A percentile compares a stretch with the other conserved stretches of the same genome.
phyloP scores from a whole-genome alignment of 2,329 filamentous ascomycete genomes.

The Geosmithia morbida region DNA sequence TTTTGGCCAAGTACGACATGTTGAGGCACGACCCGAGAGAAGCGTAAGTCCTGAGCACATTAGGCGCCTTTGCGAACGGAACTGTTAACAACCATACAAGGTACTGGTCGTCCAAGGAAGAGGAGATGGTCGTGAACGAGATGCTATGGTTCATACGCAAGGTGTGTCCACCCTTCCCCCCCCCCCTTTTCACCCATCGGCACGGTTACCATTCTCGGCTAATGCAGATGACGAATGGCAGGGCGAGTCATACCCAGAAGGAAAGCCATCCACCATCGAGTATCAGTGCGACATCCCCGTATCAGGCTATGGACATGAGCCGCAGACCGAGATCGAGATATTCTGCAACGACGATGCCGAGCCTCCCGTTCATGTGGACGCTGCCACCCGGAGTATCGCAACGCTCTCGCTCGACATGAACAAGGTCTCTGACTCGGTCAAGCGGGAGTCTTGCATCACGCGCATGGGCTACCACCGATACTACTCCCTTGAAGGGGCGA shows the following conservation, averaged over 20 bases:
- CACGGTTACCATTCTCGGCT: background rate
- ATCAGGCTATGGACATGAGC: constrained; percentile 13
- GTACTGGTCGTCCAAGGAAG: constrained; percentile 22
- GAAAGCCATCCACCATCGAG: constrained; percentile 18
- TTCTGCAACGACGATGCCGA: constrained; percentile 16
- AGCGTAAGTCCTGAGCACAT: constrained; percentile 11
- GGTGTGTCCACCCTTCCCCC: constrained; percentile 8
- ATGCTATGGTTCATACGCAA: constrained; percentile 25
- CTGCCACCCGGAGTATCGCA: constrained; percentile 15
- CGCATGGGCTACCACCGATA: constrained; percentile 21
- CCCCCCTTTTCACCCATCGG: background rate
- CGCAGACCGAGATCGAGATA: constrained; percentile 22
- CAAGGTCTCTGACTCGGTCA: constrained; percentile 16
- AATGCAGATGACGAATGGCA: constrained; percentile 2
- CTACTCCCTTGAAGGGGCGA: constrained; percentile 19
- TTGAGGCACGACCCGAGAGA: constrained; percentile 19
- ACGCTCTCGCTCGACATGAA: constrained; percentile 19
- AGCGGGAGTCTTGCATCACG: constrained; percentile 13
- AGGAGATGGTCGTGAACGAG: constrained; percentile 17
- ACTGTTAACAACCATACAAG: constrained; percentile 10
- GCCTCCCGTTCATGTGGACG: constrained; percentile 15
- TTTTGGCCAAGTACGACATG: constrained; percentile 19
- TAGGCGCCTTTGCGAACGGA: too few relatives aligned
- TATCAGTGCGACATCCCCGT: constrained; percentile 23
- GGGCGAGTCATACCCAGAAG: constrained; percentile 22